These are phyloP conservation scores for Puccinia triticina DNA, from an alignment of 1,284 basidiomycete species.

Conservation along the genomic window DNA sequence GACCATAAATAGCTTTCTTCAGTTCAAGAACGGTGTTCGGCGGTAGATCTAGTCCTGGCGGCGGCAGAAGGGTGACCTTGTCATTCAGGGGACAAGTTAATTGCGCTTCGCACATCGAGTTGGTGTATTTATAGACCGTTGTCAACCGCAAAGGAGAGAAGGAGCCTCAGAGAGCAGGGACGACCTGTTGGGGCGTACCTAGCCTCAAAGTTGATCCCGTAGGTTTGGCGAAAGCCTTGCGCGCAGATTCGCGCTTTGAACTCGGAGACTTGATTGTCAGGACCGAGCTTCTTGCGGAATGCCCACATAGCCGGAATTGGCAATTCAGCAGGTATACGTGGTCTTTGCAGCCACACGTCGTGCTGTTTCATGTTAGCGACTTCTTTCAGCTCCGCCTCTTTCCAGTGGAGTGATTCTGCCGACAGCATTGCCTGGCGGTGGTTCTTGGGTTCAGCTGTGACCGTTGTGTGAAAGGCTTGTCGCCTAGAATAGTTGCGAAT, in stretches of 20 bases:
- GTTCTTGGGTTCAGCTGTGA: neutral
- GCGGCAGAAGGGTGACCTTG: neutral
- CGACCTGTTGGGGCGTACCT: too few relatives aligned
- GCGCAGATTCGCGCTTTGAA: too few relatives aligned
- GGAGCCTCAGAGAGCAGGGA: neutral
- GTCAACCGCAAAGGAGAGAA: neutral
- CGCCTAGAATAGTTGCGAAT: too few relatives aligned
- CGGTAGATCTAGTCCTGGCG: neutral
- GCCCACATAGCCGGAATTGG: neutral
- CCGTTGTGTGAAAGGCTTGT: too few relatives aligned
- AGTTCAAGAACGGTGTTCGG: neutral
- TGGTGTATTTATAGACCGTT: neutral
- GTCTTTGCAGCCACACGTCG: neutral
- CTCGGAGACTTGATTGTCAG: too few relatives aligned
- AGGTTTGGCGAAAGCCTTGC: too few relatives aligned
- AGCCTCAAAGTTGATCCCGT: too few relatives aligned
- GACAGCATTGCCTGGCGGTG: neutral
- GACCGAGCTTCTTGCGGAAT: neutral
- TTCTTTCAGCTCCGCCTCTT: too few relatives aligned
- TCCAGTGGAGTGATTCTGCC: neutral
- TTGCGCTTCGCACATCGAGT: neutral
- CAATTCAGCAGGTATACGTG: neutral
- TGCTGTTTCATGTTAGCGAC: neutral
- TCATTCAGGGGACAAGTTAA: neutral
- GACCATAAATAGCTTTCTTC: conserved; percentile 19